Evolutionary conservation across 1,284 basidiomycete genomes (phyloP), one percentile per base, ranked within the genome.

Genomic region (Sporisorium scitamineum): DNA sequence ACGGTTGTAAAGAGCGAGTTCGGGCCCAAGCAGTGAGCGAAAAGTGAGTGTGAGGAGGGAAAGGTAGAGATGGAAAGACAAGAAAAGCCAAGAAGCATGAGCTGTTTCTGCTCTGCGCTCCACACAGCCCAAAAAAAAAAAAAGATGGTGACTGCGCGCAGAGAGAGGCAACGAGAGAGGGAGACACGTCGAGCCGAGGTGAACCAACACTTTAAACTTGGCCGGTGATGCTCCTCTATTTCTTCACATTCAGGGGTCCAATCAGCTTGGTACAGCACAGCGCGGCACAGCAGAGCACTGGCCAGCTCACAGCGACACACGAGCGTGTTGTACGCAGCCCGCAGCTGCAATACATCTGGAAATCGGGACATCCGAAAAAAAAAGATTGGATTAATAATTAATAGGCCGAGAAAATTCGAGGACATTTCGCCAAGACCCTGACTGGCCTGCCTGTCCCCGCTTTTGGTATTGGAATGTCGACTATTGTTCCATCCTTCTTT

Each of bases 231-330:
- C 22, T 13, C 31, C 8, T 20, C 31, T 54, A 6, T 31, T 54
- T 29, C 41, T 31, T 31, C 41, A 18, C 24, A 34, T 56, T 52
- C 44, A 56, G 54, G 54, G 54, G 54, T 56, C 54, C 54, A 56
- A 45, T 56, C 31, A 56, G 20, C n/a, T n/a, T 16, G 4, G 3
- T 6, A 45, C 54, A 56, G 53, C 53, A 44, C 54, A 55, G 41
- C 42, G 16, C 24, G 31, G 13, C 54, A 55, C 14, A 32, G 41
- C 54, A 44, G 7, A 48, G 48, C 39, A 42, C 13, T 18, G 18
- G 16, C 7, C 34, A 39, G 37, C 37, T n/a, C 14, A 42, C 8
- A n/a, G 39, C 14, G n/a, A 42, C 39, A 42, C 39, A n/a, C 39
- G 39, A 20, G 7, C 39, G 39, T 42, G 39, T 42, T 16, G 1